A percentile compares a stretch with the other conserved stretches of the same genome.
Evolutionary conservation across 805 yeast genomes (phyloP).

Genomic region (Ogataea pilisensis): DNA sequence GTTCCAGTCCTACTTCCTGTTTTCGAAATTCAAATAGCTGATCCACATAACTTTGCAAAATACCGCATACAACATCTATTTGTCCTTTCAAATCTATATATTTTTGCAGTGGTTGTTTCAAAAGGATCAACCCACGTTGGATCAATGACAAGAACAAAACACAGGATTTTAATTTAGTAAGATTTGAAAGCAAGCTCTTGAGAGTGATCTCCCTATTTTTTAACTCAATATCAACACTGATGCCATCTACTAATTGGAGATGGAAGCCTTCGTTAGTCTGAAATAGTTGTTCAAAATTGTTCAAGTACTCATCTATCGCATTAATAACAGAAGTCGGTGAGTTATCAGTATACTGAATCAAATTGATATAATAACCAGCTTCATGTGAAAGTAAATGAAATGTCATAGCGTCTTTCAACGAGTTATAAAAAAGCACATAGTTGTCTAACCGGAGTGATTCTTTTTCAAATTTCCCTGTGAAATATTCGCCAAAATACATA

Average conservation of each 20-base stretch:
- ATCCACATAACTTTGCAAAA: not conserved
- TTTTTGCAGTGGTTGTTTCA: too few relatives aligned
- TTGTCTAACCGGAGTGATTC: slow-evolving; percentile 6
- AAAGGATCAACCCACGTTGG: not conserved
- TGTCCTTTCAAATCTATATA: too few relatives aligned
- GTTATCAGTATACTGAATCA: slow-evolving; percentile 5
- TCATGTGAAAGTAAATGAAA: slow-evolving; percentile 3
- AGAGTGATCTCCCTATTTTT: not conserved
- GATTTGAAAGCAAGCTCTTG: not conserved
- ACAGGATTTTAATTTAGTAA: not conserved
- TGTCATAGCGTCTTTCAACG: slow-evolving; percentile 5
- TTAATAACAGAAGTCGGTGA: not conserved
- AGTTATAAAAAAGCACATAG: slow-evolving; percentile 5
- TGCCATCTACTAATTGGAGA: slow-evolving; percentile 1
- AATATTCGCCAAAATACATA: slow-evolving; percentile 4
- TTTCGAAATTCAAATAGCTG: not conserved
- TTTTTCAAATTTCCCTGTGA: not conserved
- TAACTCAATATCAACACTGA: not conserved
- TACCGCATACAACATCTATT: not conserved
- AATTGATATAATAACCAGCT: slow-evolving; percentile 4
- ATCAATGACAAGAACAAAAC: not conserved
- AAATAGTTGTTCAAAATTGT: slow-evolving; percentile 3
- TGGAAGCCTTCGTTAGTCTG: slow-evolving; percentile 3
- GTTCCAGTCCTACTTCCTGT: not conserved
- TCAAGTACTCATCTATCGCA: slow-evolving; percentile 3